Base-by-base conservation (phyloP, 495 filamentous ascomycete genomes). In the Lophium mytilinum region DNA sequence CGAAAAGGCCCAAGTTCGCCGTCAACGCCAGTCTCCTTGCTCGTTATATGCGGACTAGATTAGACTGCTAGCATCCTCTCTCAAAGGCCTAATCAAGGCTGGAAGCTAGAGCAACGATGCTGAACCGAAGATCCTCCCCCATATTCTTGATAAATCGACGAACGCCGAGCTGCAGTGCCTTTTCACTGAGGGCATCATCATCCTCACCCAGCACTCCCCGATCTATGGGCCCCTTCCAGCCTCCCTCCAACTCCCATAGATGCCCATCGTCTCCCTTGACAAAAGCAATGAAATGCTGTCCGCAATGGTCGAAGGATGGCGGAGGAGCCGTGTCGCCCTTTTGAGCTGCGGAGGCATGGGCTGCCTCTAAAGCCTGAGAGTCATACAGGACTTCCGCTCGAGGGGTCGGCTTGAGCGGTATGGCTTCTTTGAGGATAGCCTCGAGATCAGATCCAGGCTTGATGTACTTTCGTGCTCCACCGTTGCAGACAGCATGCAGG, bases 401-500 rank as follows among this genome's bases (percentile, higher is more conserved):
- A 33, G 80, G 70, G 3, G 75, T 61, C 0, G 83, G 82, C 17
- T 63, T 64, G 14, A 86, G 69, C 34, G 80, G 77, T 39, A 66
- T 71, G 1, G 80, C 76, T 41, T 72, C 66, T 0, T 68, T 66
- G 9, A 80, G 69, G 6, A 84, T 52, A 1, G 18, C 58, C 21
- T 77, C 76, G 17, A 83, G 64, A 48, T 75, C 71, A 9, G 75
- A 77, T 10, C 69, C 75, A 0, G 72, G 66, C 4, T 64, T 37
- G 50, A 83, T 61, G 53, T 75, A 70, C 0, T 66, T 57, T 12
- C 70, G 68, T 0, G 78, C 70, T 43, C 73, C 72, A 21, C 82
- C 84, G 68, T 92, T 91, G n/a, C 72, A 66, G 4, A 85, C 75
- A 52, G 82, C 80, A 72, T 94, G 89, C 19, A 96, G 71, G 4